These are phyloP conservation scores for Diatrype stigma DNA, from an alignment of 2,329 filamentous ascomycete genomes.

Conservation along the genomic window DNA sequence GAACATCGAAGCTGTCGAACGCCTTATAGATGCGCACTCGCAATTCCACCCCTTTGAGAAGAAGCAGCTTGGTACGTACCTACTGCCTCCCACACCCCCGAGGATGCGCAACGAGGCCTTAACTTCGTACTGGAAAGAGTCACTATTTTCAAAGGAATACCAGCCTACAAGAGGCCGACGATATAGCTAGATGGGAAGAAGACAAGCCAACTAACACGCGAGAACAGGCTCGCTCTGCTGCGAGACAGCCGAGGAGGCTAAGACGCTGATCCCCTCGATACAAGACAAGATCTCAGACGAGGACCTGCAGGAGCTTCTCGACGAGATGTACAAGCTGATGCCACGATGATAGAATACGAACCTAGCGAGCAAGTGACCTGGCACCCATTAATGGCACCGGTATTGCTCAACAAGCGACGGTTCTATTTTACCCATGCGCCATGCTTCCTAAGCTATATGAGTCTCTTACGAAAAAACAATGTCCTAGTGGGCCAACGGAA, in stretches of 20 bases:
- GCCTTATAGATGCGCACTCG: slow-evolving; percentile 72
- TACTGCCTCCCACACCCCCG: too few relatives aligned
- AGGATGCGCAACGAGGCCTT: too few relatives aligned
- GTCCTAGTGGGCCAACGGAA: too few relatives aligned
- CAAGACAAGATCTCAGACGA: slow-evolving; percentile 87
- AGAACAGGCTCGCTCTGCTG: slow-evolving; percentile 79
- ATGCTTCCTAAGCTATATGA: too few relatives aligned
- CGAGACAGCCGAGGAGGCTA: slow-evolving; percentile 90
- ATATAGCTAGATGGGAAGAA: not conserved
- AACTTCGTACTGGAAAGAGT: too few relatives aligned
- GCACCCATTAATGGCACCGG: not conserved
- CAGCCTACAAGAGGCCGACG: slow-evolving; percentile 4
- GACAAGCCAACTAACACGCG: not conserved
- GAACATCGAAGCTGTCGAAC: slow-evolving; percentile 90
- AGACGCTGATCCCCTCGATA: slow-evolving; percentile 87
- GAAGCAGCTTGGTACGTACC: slow-evolving; percentile 80
- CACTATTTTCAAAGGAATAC: too few relatives aligned
- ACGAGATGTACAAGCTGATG: slow-evolving; percentile 80
- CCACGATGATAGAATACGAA: slow-evolving; percentile 15
- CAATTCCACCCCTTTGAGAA: slow-evolving; percentile 89
- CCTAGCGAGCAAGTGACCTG: not conserved
- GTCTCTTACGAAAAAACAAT: too few relatives aligned
- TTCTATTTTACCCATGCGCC: not conserved
- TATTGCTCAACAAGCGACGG: not conserved
- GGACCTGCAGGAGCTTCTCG: slow-evolving; percentile 79